These are phyloP conservation scores for Chaetomium strumarium DNA, from an alignment of 2,329 filamentous ascomycete species.

Conservation along the genomic window DNA sequence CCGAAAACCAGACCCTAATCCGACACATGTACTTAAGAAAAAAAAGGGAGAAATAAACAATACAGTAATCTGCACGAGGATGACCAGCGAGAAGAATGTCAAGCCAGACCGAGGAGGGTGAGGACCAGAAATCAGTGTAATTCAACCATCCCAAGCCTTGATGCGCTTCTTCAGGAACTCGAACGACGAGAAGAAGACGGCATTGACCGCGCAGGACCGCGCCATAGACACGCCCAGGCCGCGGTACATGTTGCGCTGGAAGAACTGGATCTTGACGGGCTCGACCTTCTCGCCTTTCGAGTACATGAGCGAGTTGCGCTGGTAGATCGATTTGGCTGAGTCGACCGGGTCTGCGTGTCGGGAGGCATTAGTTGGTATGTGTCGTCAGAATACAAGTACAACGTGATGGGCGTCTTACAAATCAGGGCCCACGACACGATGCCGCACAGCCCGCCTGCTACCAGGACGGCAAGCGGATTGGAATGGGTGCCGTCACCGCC, in stretches of 20 bases:
- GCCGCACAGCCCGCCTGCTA: constrained; percentile 74
- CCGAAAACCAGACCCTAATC: no score
- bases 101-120: neutral
- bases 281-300: constrained; percentile 59
- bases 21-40: no score
- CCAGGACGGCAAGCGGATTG: constrained; percentile 70
- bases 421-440: constrained; percentile 77
- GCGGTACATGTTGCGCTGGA: constrained; percentile 72
- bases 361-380: neutral
- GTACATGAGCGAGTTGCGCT: constrained; percentile 70
- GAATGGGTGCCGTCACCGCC: constrained; percentile 66
- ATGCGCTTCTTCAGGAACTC: constrained; percentile 73
- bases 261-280: constrained; percentile 70
- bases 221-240: constrained; percentile 78
- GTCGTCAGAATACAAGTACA: no score
- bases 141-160: constrained; percentile 44
- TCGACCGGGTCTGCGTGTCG: constrained; percentile 58
- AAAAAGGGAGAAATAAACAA: no score
- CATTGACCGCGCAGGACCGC: constrained; percentile 76
- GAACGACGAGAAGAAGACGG: constrained; percentile 85
- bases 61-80: no score
- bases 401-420: constrained; percentile 43
- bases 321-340: constrained; percentile 79
- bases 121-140: neutral
- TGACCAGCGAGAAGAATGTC: neutral